Evolutionary conservation across 768 basidiomycete species (phyloP).

Genomic region (Agaricus sinodeliciosus): DNA sequence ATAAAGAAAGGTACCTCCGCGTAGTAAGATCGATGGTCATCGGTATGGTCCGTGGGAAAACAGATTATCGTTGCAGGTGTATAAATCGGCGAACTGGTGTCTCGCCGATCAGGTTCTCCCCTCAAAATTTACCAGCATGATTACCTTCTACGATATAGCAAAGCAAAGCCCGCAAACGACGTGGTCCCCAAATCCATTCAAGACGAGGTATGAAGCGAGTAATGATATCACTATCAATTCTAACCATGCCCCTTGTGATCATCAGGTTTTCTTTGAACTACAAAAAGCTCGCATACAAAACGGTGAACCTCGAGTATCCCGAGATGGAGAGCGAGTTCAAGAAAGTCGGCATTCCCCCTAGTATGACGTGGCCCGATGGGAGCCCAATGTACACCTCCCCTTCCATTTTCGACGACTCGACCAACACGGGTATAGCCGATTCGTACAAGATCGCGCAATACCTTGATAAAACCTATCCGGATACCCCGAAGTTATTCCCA

Average conservation of each 20-base stretch:
- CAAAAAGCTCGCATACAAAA: constrained; percentile 19
- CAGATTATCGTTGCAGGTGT: too few species aligned
- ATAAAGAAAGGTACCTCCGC: too few species aligned
- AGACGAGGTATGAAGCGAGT: not conserved
- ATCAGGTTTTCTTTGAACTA: constrained; percentile 7
- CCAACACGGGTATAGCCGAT: constrained; percentile 25
- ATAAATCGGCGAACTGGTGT: not conserved
- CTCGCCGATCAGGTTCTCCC: not conserved
- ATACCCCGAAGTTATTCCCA: constrained; percentile 26
- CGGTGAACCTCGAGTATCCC: constrained; percentile 35
- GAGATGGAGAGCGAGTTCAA: constrained; percentile 26
- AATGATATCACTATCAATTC: not conserved
- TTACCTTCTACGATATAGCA: constrained; percentile 12
- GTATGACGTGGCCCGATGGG: constrained; percentile 16
- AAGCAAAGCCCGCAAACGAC: not conserved
- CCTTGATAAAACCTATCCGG: constrained; percentile 36
- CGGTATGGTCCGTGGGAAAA: too few species aligned
- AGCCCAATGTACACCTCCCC: constrained; percentile 32
- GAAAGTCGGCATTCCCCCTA: constrained; percentile 24
- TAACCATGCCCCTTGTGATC: not conserved
- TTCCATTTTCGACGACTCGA: constrained; percentile 34
- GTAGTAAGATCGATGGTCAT: too few species aligned
- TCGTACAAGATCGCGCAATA: constrained; percentile 35
- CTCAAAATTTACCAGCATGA: constrained; percentile 2
- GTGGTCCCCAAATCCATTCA: constrained; percentile 8